These are phyloP conservation scores for Fraxinus sp. DNA, from an alignment of 305 asterid species.

Conservation along the genomic window DNA sequence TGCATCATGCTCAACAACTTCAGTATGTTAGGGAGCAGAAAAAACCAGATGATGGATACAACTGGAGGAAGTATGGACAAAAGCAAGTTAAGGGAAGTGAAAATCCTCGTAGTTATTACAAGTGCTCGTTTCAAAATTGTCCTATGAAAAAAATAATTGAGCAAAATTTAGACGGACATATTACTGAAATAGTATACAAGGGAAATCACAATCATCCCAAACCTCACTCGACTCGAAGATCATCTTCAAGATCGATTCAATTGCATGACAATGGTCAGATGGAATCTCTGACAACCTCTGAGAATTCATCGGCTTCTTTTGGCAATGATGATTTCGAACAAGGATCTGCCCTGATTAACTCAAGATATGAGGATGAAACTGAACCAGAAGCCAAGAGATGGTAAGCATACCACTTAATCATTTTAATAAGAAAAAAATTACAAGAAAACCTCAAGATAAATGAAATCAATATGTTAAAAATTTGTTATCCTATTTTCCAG, in stretches of 20 bases:
- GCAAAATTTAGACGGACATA: conserved; percentile 41
- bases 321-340: conserved; percentile 76
- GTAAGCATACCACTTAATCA: conserved; percentile 33
- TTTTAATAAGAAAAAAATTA: background rate
- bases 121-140: conserved; percentile 51
- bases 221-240: conserved; percentile 41
- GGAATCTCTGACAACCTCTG: conserved; percentile 40
- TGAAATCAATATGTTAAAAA: background rate
- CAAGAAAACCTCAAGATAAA: too few relatives aligned
- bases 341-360: conserved; percentile 58
- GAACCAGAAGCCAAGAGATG: conserved; percentile 80
- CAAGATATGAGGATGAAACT: conserved; percentile 57
- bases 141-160: conserved; percentile 55
- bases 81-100: conserved; percentile 57
- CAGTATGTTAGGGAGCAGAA: conserved; percentile 59
- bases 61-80: conserved; percentile 60
- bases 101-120: conserved; percentile 59
- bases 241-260: conserved; percentile 46
- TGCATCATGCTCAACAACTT: conserved; percentile 38
- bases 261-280: conserved; percentile 37
- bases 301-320: conserved; percentile 69
- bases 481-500: conserved; percentile 33
- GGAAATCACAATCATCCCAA: conserved; percentile 53
- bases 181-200: conserved; percentile 50
- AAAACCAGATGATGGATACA: conserved; percentile 57